phyloP scores from a whole-genome alignment of 352 stramenopile species.

The Phytophthora multivora region DNA sequence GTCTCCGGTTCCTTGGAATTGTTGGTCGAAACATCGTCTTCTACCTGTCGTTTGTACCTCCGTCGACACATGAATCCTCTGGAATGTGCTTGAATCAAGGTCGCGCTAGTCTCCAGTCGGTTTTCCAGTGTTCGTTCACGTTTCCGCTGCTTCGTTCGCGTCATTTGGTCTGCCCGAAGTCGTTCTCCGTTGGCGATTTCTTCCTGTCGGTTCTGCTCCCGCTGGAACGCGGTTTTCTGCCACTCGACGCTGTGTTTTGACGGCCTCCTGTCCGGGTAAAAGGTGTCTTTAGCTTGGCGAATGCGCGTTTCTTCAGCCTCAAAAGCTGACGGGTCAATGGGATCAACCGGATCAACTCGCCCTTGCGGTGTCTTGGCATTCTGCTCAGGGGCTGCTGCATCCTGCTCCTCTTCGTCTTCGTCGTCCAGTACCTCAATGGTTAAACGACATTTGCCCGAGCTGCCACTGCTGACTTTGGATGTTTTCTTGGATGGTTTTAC shows the following conservation, averaged over 20 bases:
- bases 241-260: constrained; percentile 54
- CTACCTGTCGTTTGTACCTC: constrained; percentile 24
- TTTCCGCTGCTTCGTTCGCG: constrained; percentile 29
- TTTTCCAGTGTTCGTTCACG: constrained; percentile 30
- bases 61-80: constrained; percentile 60
- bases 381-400: constrained; percentile 1
- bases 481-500: constrained; percentile 27
- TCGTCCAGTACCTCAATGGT: constrained; percentile 79
- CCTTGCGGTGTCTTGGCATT: neutral
- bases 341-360: neutral
- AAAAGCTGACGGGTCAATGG: constrained; percentile 59
- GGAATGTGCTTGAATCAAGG: constrained; percentile 70
- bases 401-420: constrained; percentile 26
- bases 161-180: constrained; percentile 8
- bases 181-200: constrained; percentile 34
- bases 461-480: constrained; percentile 15
- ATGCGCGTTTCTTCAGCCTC: constrained; percentile 60
- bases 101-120: constrained; percentile 56
- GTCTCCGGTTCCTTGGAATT: neutral
- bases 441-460: constrained; percentile 39
- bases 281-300: constrained; percentile 56
- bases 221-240: constrained; percentile 41
- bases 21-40: constrained; percentile 1
- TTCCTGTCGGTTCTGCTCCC: constrained; percentile 48
- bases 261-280: constrained; percentile 58